These are phyloP conservation scores for Xerocomellus dryophilus DNA, from an alignment of 768 basidiomycete species.

Conservation along the genomic window DNA sequence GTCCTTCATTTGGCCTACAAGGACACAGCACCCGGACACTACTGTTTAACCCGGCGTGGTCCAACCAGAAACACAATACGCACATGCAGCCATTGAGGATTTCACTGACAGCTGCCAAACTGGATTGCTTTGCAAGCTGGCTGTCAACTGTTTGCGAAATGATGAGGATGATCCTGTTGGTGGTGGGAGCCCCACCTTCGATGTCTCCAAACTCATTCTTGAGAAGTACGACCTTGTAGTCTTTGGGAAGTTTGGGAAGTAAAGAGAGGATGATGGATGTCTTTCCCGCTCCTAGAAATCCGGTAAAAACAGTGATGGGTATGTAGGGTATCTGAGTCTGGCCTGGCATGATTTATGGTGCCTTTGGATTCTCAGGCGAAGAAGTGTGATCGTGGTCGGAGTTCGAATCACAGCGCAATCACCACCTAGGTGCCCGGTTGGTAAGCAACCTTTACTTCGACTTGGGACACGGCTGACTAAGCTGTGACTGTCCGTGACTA, in stretches of 20 bases:
- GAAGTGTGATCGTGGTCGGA: too few relatives aligned
- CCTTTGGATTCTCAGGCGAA: too few relatives aligned
- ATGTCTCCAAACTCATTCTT: constrained; percentile 98
- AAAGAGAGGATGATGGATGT: constrained; percentile 80
- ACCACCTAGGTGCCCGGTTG: too few relatives aligned
- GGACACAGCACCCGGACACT: constrained; percentile 74
- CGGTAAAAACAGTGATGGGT: constrained; percentile 94
- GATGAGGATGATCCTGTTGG: not conserved
- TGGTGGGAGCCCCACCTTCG: constrained; percentile 51
- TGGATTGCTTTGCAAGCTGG: constrained; percentile 81
- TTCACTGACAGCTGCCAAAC: constrained; percentile 83
- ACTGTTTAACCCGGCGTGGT: not conserved
- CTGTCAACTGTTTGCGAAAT: constrained; percentile 70
- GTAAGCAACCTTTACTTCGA: too few relatives aligned
- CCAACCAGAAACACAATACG: constrained; percentile 11
- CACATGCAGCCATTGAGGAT: constrained; percentile 97
- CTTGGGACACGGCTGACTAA: too few relatives aligned
- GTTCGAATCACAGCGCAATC: too few relatives aligned
- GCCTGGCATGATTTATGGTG: constrained; percentile 12
- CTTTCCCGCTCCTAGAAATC: constrained; percentile 83
- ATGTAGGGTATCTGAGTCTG: constrained; percentile 37
- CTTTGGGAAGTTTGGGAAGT: constrained; percentile 74
- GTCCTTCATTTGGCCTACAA: constrained; percentile 92
- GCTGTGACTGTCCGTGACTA: too few relatives aligned
- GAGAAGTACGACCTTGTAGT: constrained; percentile 85